Base-by-base conservation (phyloP, 2,329 filamentous ascomycete species). In the Dactylellina cionopaga region DNA sequence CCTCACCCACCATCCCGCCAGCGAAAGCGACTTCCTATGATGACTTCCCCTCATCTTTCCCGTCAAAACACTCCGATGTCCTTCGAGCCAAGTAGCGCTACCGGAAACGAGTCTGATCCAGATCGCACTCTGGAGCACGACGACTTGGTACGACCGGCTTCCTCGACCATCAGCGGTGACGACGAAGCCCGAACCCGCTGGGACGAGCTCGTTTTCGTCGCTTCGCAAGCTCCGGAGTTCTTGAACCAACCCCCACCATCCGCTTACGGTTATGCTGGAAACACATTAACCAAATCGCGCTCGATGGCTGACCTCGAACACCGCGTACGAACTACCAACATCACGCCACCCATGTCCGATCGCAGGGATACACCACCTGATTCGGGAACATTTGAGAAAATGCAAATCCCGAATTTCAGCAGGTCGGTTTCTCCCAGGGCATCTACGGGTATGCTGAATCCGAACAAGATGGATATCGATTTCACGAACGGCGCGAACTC, bases 321-420 rank as follows among this genome's bases (percentile, higher is more conserved):
- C 11, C 68, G 68, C n/a, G 68, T 72, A 9, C 59, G 68, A 24
- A 72, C 68, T 13, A 72, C 68, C 17, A 72, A 72, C 33, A 72
- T 72, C 44, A 72, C 68, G 19, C 68, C 68, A 44, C 68, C 68
- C 41, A 72, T 72, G 59, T 72, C 68, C 7, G 68, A 72, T 52
- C 59, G 68, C 10, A 58, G 68, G 46, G 68, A 72, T 46, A 72
- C 68, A 11, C 68, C 68, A 46, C 68, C 68, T 39, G 68, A 72
- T 51, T 72, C 68, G 52, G 68, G 68, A 72, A 72, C 68, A 72
- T 72, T 72, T 72, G 68, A 72, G 59, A 72, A 72, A 55, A 72
- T 72, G 68, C 68, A 72, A 72, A 72, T 72, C 29, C 68, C 68
- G 59, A 72, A 60, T 13, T 72, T 72, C 33, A 72, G 68, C 31